Percentiles rank a stretch among this genome's conserved stretches.
Conservation (phyloP, 495 filamentous ascomycete genomes). For the Penicillium diatomitis region DNA sequence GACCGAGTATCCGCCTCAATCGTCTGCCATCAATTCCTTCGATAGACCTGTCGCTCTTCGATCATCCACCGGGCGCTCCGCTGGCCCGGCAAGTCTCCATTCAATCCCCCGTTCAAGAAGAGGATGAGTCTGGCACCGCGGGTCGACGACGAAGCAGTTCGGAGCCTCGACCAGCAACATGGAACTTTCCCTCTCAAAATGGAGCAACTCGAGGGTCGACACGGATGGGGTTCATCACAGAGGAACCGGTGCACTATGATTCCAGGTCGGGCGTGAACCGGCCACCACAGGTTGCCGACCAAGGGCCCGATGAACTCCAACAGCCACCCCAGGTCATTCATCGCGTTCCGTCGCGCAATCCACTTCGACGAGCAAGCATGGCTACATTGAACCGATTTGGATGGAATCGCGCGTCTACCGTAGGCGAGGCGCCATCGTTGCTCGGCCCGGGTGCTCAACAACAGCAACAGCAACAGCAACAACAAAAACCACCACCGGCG, state of each 20-base stretch:
- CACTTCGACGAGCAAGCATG: slow-evolving; percentile 27
- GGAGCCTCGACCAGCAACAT: slow-evolving; percentile 34
- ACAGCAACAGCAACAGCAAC: no score
- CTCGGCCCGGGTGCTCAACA: neutral
- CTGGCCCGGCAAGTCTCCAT: slow-evolving; percentile 7
- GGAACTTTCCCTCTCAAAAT: slow-evolving; percentile 24
- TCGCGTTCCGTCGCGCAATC: slow-evolving; percentile 11
- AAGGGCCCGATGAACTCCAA: neutral
- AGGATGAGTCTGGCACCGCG: slow-evolving; percentile 24
- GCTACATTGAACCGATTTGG: slow-evolving; percentile 25
- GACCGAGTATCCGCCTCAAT: slow-evolving; percentile 33
- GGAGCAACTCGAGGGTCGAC: slow-evolving; percentile 23
- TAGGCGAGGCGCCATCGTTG: slow-evolving; percentile 17
- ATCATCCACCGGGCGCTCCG: neutral
- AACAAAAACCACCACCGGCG: no score
- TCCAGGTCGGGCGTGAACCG: neutral
- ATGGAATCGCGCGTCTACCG: slow-evolving; percentile 29
- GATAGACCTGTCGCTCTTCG: slow-evolving; percentile 4
- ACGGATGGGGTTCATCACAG: slow-evolving; percentile 26
- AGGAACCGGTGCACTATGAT: slow-evolving; percentile 26
- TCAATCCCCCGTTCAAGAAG: slow-evolving; percentile 13
- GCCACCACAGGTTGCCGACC: no score
- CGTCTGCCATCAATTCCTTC: slow-evolving; percentile 25
- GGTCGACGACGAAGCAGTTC: slow-evolving; percentile 39
- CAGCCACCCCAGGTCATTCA: slow-evolving; percentile 7